Conservation (phyloP, 805 yeast species). For the Candida parachauliodes region DNA sequence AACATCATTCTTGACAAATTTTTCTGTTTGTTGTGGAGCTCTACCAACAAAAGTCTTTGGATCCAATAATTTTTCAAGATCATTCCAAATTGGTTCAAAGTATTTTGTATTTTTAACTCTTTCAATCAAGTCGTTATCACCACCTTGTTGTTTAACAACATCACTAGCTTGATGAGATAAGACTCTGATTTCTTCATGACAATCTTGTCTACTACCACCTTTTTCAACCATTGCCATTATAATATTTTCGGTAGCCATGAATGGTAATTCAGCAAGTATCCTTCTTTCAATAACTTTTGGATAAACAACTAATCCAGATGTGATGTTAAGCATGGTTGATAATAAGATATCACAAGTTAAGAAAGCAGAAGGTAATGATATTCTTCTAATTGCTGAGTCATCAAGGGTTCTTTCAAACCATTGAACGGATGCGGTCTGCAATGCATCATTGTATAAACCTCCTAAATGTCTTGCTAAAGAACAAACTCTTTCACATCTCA, state of each 20-base stretch:
- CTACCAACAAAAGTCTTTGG: constrained; percentile 96
- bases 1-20: constrained; percentile 82
- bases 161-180: constrained; percentile 96
- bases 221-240: constrained; percentile 99
- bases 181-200: constrained; percentile 96
- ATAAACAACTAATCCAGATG: constrained; percentile 94
- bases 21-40: constrained; percentile 93
- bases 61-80: constrained; percentile 76
- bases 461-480: constrained; percentile 97
- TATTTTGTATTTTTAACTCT: constrained; percentile 73
- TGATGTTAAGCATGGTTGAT: constrained; percentile 84
- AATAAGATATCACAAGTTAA: constrained; percentile 91
- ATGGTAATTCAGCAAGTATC: constrained; percentile 90
- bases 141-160: constrained; percentile 97
- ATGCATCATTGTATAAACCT: constrained; percentile 85
- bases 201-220: constrained; percentile 97
- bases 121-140: constrained; percentile 94
- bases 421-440: constrained; percentile 96
- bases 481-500: constrained; percentile 98
- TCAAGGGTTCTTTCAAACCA: constrained; percentile 99
- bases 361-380: constrained; percentile 93
- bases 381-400: constrained; percentile 97
- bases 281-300: constrained; percentile 98
- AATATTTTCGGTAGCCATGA: constrained; percentile 99
- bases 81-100: constrained; percentile 85